A percentile compares a stretch with the other conserved stretches of the same genome.
Evolutionary conservation across 2,329 filamentous ascomycete species (phyloP).

Genomic region (Raffaelea arxii): DNA sequence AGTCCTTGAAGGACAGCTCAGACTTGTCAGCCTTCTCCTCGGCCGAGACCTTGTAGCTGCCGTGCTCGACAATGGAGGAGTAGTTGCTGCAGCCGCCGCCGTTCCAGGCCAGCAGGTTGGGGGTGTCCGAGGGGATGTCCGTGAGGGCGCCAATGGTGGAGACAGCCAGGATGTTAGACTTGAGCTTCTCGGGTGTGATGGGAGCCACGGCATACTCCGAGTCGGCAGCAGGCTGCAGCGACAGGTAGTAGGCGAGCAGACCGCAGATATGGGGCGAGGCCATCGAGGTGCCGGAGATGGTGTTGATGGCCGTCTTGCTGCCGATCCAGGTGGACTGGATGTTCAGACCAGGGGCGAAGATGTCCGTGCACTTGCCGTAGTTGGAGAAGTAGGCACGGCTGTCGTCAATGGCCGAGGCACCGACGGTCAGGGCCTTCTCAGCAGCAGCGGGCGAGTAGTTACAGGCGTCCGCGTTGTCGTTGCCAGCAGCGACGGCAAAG

Average conservation of each 20-base stretch:
- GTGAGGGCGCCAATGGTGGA: conserved; percentile 68
- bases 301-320: conserved; percentile 92
- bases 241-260: conserved; percentile 95
- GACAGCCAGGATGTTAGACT: conserved; percentile 75
- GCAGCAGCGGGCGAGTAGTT: conserved; percentile 97
- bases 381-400: conserved; percentile 99
- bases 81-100: conserved; percentile 92
- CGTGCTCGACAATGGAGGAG: conserved; percentile 65
- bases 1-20: conserved; percentile 29
- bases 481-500: conserved; percentile 96
- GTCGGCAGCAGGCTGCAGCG: conserved; percentile 81
- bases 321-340: conserved; percentile 98
- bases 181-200: conserved; percentile 89
- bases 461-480: conserved; percentile 98
- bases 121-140: conserved; percentile 77
- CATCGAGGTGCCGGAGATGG: conserved; percentile 99
- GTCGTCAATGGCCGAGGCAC: conserved; percentile 85
- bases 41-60: conserved; percentile 52
- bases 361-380: conserved; percentile 98
- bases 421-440: conserved; percentile 85
- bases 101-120: conserved; percentile 98
- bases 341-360: conserved; percentile 95
- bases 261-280: conserved; percentile 94
- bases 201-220: conserved; percentile 84
- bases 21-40: conserved; percentile 4